phyloP scores from a whole-genome alignment of 805 yeast genomes.

The Teunomyces cretensis region DNA sequence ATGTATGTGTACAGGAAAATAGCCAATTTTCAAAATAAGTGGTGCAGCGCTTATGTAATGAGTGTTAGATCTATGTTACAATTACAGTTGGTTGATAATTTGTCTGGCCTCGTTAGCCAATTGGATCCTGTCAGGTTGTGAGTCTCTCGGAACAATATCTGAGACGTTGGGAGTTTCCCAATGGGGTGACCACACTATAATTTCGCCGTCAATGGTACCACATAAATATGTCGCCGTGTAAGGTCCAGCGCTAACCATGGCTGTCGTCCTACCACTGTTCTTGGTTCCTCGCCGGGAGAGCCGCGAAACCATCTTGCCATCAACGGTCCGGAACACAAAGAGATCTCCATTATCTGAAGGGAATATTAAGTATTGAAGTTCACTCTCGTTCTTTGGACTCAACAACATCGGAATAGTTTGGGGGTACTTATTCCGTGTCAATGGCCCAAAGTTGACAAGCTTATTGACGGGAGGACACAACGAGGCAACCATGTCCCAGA shows the following conservation, averaged over 20 bases:
- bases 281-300: slow-evolving; percentile 46
- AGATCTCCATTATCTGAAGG: slow-evolving; percentile 79
- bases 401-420: slow-evolving; percentile 52
- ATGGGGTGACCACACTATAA: slow-evolving; percentile 50
- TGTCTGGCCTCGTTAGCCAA: slow-evolving; percentile 11
- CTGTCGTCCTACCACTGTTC: slow-evolving; percentile 46
- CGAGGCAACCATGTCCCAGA: slow-evolving; percentile 63
- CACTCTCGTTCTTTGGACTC: slow-evolving; percentile 52
- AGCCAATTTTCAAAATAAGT: neutral
- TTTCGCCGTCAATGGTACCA: slow-evolving; percentile 69
- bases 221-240: slow-evolving; percentile 49
- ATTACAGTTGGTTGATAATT: slow-evolving; percentile 2
- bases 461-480: slow-evolving; percentile 51
- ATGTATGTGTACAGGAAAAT: neutral
- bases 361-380: slow-evolving; percentile 57
- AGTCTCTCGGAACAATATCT: neutral
- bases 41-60: neutral
- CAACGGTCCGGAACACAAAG: slow-evolving; percentile 53
- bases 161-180: slow-evolving; percentile 9
- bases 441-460: slow-evolving; percentile 74
- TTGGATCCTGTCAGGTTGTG: neutral
- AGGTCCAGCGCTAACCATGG: slow-evolving; percentile 50
- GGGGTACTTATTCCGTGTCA: slow-evolving; percentile 61
- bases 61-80: neutral
- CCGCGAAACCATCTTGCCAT: slow-evolving; percentile 63